Percentiles rank a stretch among this genome's conserved stretches.
These are phyloP conservation scores for Aureoboletus auriporus DNA, from an alignment of 768 basidiomycete genomes.

Conservation along the genomic window DNA sequence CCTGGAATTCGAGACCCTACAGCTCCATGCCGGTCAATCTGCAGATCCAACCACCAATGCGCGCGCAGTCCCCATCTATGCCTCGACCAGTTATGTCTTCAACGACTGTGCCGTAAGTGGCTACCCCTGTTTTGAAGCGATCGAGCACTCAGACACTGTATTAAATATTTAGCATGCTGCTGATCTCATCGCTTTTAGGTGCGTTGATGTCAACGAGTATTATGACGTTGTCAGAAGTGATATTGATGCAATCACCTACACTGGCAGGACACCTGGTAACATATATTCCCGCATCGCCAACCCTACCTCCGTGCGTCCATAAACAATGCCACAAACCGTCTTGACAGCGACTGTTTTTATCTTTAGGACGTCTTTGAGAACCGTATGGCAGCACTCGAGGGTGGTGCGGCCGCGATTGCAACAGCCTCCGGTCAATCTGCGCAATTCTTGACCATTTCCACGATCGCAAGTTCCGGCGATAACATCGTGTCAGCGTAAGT, in stretches of 20 bases:
- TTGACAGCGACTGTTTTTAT: not conserved
- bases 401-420: conserved; percentile 56
- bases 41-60: conserved; percentile 53
- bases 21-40: conserved; percentile 59
- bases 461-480: conserved; percentile 51
- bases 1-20: conserved; percentile 58
- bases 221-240: too few species aligned
- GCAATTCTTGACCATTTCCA: conserved; percentile 55
- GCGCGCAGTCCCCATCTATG: conserved; percentile 62
- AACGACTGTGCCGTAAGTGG: conserved; percentile 44
- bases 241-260: too few species aligned
- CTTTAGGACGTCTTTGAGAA: conserved; percentile 60
- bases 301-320: conserved; percentile 47
- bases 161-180: conserved; percentile 43
- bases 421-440: conserved; percentile 59
- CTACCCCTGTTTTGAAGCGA: not conserved
- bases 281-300: conserved; percentile 55
- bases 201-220: not conserved
- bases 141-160: conserved; percentile 2
- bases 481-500: conserved; percentile 61
- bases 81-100: conserved; percentile 53
- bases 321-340: not conserved
- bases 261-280: conserved; percentile 39
- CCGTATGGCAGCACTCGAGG: conserved; percentile 61
- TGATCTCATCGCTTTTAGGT: conserved; percentile 48